Evolutionary conservation across 2,329 filamentous ascomycete genomes (phyloP).

Genomic region (Pyricularia pennisetigena): DNA sequence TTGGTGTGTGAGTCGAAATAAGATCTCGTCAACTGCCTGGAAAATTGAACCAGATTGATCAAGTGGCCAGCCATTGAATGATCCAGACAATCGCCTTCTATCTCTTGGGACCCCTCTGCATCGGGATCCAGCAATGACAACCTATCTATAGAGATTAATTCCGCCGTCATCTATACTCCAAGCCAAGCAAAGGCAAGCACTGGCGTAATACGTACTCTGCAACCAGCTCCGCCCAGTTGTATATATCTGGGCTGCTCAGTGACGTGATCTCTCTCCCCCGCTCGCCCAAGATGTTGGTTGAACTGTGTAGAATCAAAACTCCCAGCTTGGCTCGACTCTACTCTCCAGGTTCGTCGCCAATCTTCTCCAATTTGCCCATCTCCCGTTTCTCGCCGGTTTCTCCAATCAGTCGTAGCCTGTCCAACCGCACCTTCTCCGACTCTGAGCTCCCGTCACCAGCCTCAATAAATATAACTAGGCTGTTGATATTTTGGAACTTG

Average conservation of each 20-base stretch:
- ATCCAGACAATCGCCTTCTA: background rate
- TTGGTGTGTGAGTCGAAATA: background rate
- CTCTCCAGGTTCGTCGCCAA: slow-evolving; percentile 64
- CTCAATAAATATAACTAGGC: slow-evolving; percentile 78
- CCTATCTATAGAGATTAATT: background rate
- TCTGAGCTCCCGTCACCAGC: slow-evolving; percentile 64
- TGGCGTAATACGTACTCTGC: background rate
- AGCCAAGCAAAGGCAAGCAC: background rate
- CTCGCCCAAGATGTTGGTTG: background rate
- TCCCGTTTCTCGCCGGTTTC: slow-evolving; percentile 87
- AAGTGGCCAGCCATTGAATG: background rate
- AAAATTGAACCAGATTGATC: background rate
- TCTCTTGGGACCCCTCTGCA: background rate
- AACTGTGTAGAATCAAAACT: background rate
- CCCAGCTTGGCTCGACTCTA: slow-evolving; percentile 18
- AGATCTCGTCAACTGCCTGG: background rate
- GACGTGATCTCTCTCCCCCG: too few species aligned
- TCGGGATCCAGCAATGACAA: background rate
- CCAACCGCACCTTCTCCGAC: slow-evolving; percentile 75
- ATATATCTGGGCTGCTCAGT: background rate
- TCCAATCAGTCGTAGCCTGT: slow-evolving; percentile 71
- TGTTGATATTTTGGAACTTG: slow-evolving; percentile 93
- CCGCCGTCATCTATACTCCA: background rate
- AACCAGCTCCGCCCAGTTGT: background rate
- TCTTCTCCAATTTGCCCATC: slow-evolving; percentile 92